Base-by-base conservation (phyloP, 257 asterid species). In the Forsythia viridissima region DNA sequence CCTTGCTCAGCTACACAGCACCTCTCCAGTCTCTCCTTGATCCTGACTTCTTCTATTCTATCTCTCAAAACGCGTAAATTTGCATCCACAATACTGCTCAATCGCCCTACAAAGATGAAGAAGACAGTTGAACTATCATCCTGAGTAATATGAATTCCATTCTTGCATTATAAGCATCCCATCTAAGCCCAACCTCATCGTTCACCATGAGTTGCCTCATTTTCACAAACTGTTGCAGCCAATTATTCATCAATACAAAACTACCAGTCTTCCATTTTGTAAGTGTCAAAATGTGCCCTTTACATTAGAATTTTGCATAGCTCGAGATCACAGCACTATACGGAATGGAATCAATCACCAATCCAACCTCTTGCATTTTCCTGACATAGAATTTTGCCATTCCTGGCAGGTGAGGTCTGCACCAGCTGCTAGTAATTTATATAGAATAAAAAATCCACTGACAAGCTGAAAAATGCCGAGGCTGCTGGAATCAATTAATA, bases 241-340 rank as follows among this genome's bases (percentile, higher is more conserved):
- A 74, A 36, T 38, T 74, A 8, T 65, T 24, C 2, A 41, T 51
- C 68, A 74, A 18, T 6, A 74, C 48, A 55, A 30, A 74, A 18
- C 77, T 74, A 3, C n/a, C 41, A 0, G 70, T 24, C 30, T 8
- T 21, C 68, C 77, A 73, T 39, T 51, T 38, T 40, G 44, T 51
- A 38, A 73, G 20, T 39, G 8, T 55, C 68, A 73, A 4, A 30
- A n/a, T 6, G 65, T 55, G 30, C 65, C 4, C 65, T 30, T 1
- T 30, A 30, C 34, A 30, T 24, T 30, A 30, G 34, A 84, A 79
- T 79, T 87, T 92, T 10, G 86, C 86, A 71, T 87, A 95, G 86
- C 99, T 88, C 15, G 97, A 92, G 74, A 95, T 92, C 44, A 92
- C 92, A 48, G 95, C 96, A 87, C 94, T 89, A 77, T 90, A 89